Evolutionary conservation across 2,329 filamentous ascomycete species (phyloP).

Genomic region (Colletotrichum tamarilloi): DNA sequence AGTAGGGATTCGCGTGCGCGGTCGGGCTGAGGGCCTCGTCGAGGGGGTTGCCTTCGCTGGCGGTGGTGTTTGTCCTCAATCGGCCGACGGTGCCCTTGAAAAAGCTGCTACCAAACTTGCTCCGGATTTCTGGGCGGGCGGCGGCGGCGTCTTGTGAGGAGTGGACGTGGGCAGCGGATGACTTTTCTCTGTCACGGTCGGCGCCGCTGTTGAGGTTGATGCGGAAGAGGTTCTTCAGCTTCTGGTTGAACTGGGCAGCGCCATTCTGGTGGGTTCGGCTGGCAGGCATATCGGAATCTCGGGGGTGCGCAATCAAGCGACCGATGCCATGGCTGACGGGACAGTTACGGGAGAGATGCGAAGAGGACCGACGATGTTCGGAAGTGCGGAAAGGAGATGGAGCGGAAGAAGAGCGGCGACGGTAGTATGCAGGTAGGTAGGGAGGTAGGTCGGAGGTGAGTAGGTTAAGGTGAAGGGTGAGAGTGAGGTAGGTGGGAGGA

Average conservation of each 20-base stretch:
- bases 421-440: background rate
- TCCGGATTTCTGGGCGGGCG: slow-evolving; percentile 55
- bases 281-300: slow-evolving; percentile 56
- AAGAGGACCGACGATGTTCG: slow-evolving; percentile 26
- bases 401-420: slow-evolving; percentile 17
- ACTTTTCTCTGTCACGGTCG: slow-evolving; percentile 45
- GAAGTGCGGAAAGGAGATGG: slow-evolving; percentile 16
- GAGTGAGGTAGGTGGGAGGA: slow-evolving; percentile 6
- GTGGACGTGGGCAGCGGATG: slow-evolving; percentile 48
- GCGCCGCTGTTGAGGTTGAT: slow-evolving; percentile 64
- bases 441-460: slow-evolving; percentile 3
- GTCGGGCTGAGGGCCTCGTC: slow-evolving; percentile 93
- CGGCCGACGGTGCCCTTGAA: slow-evolving; percentile 87
- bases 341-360: slow-evolving; percentile 31
- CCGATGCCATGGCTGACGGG: slow-evolving; percentile 51
- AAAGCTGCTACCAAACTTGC: slow-evolving; percentile 85
- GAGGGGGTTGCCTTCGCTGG: slow-evolving; percentile 90
- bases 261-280: slow-evolving; percentile 62
- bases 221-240: slow-evolving; percentile 78
- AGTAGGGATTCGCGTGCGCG: slow-evolving; percentile 96
- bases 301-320: slow-evolving; percentile 40
- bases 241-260: slow-evolving; percentile 73
- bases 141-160: slow-evolving; percentile 55
- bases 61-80: slow-evolving; percentile 89
- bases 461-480: slow-evolving; percentile 11